These are phyloP conservation scores for Cynara cardunculus DNA, from an alignment of 129 eudicot species.

Conservation along the genomic window DNA sequence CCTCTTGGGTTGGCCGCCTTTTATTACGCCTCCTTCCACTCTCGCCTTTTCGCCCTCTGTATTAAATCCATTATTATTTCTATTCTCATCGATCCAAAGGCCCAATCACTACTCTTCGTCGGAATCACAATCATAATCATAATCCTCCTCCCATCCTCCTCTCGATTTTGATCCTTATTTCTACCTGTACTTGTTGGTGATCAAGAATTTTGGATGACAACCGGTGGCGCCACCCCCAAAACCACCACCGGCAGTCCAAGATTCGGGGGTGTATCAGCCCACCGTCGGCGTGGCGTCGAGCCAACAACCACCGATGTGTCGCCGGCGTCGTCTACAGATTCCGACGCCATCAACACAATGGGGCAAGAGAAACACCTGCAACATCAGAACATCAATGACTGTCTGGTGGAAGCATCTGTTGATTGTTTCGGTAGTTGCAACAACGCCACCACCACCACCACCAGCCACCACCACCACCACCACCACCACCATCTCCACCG, in stretches of 20 bases:
- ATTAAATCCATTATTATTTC: neutral
- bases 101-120: slow-evolving; percentile 1
- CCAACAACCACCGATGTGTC: slow-evolving; percentile 10
- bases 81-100: neutral
- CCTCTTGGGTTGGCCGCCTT: slow-evolving; percentile 3
- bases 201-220: slow-evolving; percentile 35
- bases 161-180: slow-evolving; percentile 20
- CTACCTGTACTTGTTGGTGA: slow-evolving; percentile 11
- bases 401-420: slow-evolving; percentile 26
- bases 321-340: neutral
- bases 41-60: slow-evolving; percentile 17
- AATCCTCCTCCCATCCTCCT: neutral
- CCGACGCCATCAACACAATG: slow-evolving; percentile 26
- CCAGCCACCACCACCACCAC: slow-evolving; percentile 10
- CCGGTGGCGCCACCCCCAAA: slow-evolving; percentile 58
- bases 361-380: neutral
- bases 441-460: neutral
- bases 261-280: slow-evolving; percentile 47
- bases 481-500: slow-evolving; percentile 13
- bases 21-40: slow-evolving; percentile 25
- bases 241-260: slow-evolving; percentile 49
- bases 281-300: slow-evolving; percentile 61
- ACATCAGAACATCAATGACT: slow-evolving; percentile 3
- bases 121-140: neutral
- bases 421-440: slow-evolving; percentile 23